Base-by-base conservation (phyloP, 176 grass and related monocot species). In the Carex kokanica region DNA sequence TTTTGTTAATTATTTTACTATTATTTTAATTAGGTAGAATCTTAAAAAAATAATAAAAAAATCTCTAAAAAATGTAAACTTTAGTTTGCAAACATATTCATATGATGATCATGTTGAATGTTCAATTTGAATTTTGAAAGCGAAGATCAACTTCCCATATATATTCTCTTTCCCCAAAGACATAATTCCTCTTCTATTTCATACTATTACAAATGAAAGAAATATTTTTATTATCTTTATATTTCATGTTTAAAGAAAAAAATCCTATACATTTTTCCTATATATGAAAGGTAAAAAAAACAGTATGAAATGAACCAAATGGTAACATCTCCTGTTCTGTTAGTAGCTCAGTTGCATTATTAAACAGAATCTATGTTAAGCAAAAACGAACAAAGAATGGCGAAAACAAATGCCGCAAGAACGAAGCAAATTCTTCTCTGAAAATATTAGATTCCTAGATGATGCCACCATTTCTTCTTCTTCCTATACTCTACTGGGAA, bases 401-500 rank as follows among this genome's bases (percentile, higher is more conserved):
- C 18, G 38, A 71, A 43, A 23, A 45, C 18, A 45, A 71, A 45
- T 71, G 67, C 36, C 21, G 43, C 38, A 21, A 21, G 17, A 71
- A 71, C 67, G 38, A 12, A 71, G 36, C 11, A 21, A 45, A 23
- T 21, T 6, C 38, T 71, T 21, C 66, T 18, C 6, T 0, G 2
- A 10, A 45, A 23, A 49, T 4, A 11, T 78, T 34, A 56, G 49
- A 78, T 55, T 4, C 40, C 69, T 0, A 13, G 93, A 82, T 82
- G 81, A 14, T 88, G 84, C 92, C 92, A 98, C 92, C 92, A 98
- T 12, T 60, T 97, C 74, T 90, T 94, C 83, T 81, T 97, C 52
- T 85, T 88, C 82, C 5, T 38, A 38, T 38, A 38, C 36, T 38
- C 36, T 38, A 5, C 4, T 38, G 36, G 36, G 36, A 38, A 38